Evolutionary conservation across 2,329 filamentous ascomycete genomes (phyloP).

Genomic region (Blumeria hordei): DNA sequence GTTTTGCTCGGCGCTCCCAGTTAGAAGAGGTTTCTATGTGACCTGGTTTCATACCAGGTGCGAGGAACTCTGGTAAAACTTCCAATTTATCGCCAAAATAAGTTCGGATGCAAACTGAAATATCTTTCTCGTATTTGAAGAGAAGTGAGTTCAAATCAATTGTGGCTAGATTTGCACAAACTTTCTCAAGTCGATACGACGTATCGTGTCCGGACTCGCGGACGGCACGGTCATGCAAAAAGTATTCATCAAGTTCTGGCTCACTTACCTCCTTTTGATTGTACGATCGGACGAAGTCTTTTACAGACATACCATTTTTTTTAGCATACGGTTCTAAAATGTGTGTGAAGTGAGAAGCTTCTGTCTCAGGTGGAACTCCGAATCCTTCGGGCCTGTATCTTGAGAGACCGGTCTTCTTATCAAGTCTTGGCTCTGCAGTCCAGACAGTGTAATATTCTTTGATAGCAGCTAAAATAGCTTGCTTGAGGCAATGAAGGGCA

Average conservation of each 20-base stretch:
- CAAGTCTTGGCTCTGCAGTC: constrained; percentile 20
- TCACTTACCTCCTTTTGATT: constrained; percentile 55
- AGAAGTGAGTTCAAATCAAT: constrained; percentile 86
- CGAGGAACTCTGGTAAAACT: constrained; percentile 66
- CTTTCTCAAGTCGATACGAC: constrained; percentile 70
- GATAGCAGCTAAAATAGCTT: constrained; percentile 69
- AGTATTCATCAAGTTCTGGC: constrained; percentile 83
- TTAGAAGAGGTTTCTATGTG: constrained; percentile 58
- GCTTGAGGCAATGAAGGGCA: constrained; percentile 56
- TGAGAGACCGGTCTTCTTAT: constrained; percentile 24
- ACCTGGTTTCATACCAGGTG: constrained; percentile 37
- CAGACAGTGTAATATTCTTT: constrained; percentile 32
- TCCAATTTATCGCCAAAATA: constrained; percentile 61
- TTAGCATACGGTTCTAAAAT: constrained; percentile 14
- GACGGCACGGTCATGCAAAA: constrained; percentile 84
- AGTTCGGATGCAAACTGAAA: constrained; percentile 61
- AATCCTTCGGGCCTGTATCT: constrained; percentile 26
- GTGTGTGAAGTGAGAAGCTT: constrained; percentile 29
- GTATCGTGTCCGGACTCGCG: constrained; percentile 95
- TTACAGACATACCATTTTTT: constrained; percentile 53
- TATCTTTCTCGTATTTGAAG: constrained; percentile 94
- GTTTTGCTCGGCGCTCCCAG: constrained; percentile 77
- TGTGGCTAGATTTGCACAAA: constrained; percentile 73
- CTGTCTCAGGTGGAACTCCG: constrained; percentile 30
- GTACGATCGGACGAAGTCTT: constrained; percentile 73